Base-by-base conservation (phyloP, 1,284 basidiomycete species). In the Singerocomus rubriflavus region DNA sequence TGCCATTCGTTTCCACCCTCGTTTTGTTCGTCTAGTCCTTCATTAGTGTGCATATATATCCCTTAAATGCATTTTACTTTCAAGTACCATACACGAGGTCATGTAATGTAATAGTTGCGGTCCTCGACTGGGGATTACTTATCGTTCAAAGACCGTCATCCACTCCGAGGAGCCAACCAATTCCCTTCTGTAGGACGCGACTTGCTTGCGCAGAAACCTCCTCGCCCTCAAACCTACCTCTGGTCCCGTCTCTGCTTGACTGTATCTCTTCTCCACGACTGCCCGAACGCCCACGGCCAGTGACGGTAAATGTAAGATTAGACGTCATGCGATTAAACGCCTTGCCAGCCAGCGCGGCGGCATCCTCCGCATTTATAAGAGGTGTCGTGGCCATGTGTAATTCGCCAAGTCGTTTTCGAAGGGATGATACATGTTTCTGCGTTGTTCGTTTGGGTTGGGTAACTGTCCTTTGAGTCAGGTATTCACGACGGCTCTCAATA, bases 161-260 rank as follows among this genome's bases (percentile, higher is more conserved):
- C 16, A 84, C 86, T 32, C 91, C 91, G 56, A 93, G 85, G 29
- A 93, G 73, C 91, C 91, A 93, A 8, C 90, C 90, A 44, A 93
- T 86, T 12, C 91, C 91, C 61, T 85, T 84, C 42, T 88, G 85
- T 33, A 93, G 68, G 16, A 81, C 86, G 34, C 84, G 79, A 39
- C 80, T 81, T 10, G 90, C 88, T 57, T 88, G 85, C 6, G 76
- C 70, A 14, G 85, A 83, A 21, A 91, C 82, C 50, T 88, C 84
- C 14, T 78, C 80, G 21, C 72, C 71, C 41, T 79, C 77, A 39
- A 70, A 66, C 44, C 71, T 64, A 14, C 73, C 61, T 50, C 74
- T 69, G 51, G 69, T 71, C 36, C 70, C 74, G 12, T 69, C 68
- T 13, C 64, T 68, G 50, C 77, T 76, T 37, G 77, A 74, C 45